These are phyloP conservation scores for Aspergillus latus DNA, from an alignment of 2,329 filamentous ascomycete genomes.

Conservation along the genomic window DNA sequence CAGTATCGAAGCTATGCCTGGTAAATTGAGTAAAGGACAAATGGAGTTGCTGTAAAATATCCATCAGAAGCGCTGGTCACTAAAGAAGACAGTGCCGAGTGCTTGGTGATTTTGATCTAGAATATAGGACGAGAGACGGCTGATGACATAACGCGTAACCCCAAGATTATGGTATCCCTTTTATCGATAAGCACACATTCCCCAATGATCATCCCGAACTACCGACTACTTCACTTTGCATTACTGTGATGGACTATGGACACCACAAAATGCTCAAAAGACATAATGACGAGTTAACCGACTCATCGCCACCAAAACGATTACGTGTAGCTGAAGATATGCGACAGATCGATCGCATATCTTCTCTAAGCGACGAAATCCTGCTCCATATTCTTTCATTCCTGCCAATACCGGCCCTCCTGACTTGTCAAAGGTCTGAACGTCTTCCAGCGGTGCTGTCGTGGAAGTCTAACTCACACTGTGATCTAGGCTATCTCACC, in stretches of 20 bases:
- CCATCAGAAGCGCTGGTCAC: slow-evolving; percentile 24
- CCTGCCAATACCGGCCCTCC: slow-evolving; percentile 68
- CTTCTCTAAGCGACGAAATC: slow-evolving; percentile 79
- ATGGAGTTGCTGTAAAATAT: slow-evolving; percentile 33
- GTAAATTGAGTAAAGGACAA: slow-evolving; percentile 29
- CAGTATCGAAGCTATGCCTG: slow-evolving; percentile 30
- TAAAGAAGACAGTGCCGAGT: background rate
- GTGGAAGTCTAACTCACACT: background rate
- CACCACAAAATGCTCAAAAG: slow-evolving; percentile 37
- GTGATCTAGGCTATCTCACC: slow-evolving; percentile 56
- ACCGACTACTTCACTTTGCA: background rate
- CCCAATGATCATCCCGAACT: background rate
- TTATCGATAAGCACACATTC: slow-evolving; percentile 14
- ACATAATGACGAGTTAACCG: slow-evolving; percentile 17
- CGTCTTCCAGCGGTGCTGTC: background rate
- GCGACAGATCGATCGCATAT: slow-evolving; percentile 59
- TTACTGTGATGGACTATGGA: background rate
- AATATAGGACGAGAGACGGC: too few relatives aligned
- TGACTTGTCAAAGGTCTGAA: slow-evolving; percentile 60
- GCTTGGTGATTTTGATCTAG: too few relatives aligned
- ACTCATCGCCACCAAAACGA: slow-evolving; percentile 45
- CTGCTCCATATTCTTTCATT: slow-evolving; percentile 79
- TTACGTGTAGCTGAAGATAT: slow-evolving; percentile 29
- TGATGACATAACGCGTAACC: too few relatives aligned
- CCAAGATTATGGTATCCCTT: too few relatives aligned